Base-by-base conservation (phyloP, 1,284 basidiomycete species). In the Leucoagaricus sp. region DNA sequence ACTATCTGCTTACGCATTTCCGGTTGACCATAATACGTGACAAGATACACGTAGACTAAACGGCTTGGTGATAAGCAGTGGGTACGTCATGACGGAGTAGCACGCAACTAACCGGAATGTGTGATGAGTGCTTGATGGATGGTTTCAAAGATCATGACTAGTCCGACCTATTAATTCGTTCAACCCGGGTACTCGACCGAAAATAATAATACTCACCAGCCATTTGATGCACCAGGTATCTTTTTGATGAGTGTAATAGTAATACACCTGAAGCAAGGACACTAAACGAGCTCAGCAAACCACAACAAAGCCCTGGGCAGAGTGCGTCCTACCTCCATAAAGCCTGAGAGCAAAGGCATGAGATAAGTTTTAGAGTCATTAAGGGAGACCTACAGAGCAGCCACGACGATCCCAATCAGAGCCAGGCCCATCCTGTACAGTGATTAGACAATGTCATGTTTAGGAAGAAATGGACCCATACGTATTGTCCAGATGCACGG, bases 291-390 rank as follows among this genome's bases (percentile, higher is more conserved):
- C n/a, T n/a, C n/a, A n/a, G n/a, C n/a, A n/a, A n/a, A n/a, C n/a
- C n/a, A n/a, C n/a, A n/a, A n/a, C n/a, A n/a, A n/a, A n/a, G n/a
- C n/a, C n/a, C n/a, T n/a, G n/a, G n/a, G n/a, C n/a, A n/a, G n/a
- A n/a, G n/a, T n/a, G n/a, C n/a, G n/a, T n/a, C n/a, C n/a, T n/a
- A 84, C 84, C 75, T 70, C 84, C 84, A 46, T 80, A 79, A 17
- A 85, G 68, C 5, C 82, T 83, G 55, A 23, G 34, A 15, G 48
- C 25, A 28, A 15, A 49, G 25, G n/a, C 44, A 7, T 26, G 21
- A 26, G 21, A 26, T 28, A 21, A 28, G 5, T 2, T 44, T 13
- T 28, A 25, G n/a, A 26, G 13, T 5, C 25, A 46, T 5, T 53
- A 13, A 60, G 36, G 13, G 45, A 29, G 6, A 69, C 76, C 62